Evolutionary conservation across 2,329 filamentous ascomycete species (phyloP).

Genomic region (Drechslerella coelobrocha): DNA sequence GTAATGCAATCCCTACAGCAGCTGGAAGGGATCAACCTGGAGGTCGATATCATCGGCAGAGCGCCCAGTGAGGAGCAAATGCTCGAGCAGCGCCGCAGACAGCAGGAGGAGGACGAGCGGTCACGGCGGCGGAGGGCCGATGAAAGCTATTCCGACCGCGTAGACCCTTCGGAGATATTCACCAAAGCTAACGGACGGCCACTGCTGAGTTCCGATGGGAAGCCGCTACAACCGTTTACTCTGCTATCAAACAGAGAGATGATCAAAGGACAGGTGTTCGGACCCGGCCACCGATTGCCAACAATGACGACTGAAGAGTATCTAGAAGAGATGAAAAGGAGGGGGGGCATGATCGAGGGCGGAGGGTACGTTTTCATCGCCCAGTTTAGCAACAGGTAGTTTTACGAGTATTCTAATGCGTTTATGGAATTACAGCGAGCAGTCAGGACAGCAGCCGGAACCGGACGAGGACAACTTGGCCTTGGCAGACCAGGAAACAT

Average conservation of each 20-base stretch:
- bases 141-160: slow-evolving; percentile 70
- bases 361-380: slow-evolving; percentile 74
- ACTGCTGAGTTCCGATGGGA: slow-evolving; percentile 77
- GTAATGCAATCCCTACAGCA: slow-evolving; percentile 82
- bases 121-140: slow-evolving; percentile 61
- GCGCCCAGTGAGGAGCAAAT: slow-evolving; percentile 66
- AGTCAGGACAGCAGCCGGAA: slow-evolving; percentile 67
- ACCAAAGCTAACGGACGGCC: slow-evolving; percentile 67
- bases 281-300: slow-evolving; percentile 87
- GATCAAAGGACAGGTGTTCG: slow-evolving; percentile 80
- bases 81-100: slow-evolving; percentile 57
- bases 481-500: slow-evolving; percentile 85
- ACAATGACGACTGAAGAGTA: slow-evolving; percentile 99
- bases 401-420: background rate
- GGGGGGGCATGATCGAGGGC: slow-evolving; percentile 89
- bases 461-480: slow-evolving; percentile 89
- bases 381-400: background rate
- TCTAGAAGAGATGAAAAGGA: slow-evolving; percentile 82
- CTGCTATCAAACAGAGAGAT: slow-evolving; percentile 78
- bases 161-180: slow-evolving; percentile 69
- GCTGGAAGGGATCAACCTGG: slow-evolving; percentile 84
- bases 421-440: slow-evolving; percentile 44
- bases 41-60: slow-evolving; percentile 79
- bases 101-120: slow-evolving; percentile 60
- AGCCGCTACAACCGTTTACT: slow-evolving; percentile 89